These are phyloP conservation scores for Brachypodium distachyon DNA, from an alignment of 202 grass and related monocot species.

Conservation along the genomic window DNA sequence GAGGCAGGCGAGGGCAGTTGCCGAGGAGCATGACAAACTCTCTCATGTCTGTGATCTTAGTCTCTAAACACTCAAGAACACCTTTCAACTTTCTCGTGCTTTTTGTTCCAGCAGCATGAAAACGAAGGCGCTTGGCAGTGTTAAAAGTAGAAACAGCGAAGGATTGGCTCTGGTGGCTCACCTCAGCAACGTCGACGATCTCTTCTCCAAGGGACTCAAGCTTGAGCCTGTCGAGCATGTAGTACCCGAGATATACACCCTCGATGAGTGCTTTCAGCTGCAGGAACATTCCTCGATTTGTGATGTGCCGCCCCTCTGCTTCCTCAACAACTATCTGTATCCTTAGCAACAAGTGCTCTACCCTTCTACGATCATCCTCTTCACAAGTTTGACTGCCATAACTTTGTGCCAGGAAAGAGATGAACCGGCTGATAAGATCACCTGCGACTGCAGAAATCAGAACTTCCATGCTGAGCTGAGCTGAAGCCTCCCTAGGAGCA, in stretches of 20 bases:
- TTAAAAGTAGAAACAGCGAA: neutral
- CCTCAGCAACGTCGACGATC: neutral
- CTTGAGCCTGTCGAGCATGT: too few relatives aligned
- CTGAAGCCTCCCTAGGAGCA: neutral
- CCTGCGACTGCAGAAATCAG: neutral
- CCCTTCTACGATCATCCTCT: neutral
- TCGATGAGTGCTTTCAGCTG: conserved; percentile 16
- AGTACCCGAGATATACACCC: too few relatives aligned
- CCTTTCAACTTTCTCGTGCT: neutral
- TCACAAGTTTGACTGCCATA: neutral
- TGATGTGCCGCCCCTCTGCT: conserved; percentile 1
- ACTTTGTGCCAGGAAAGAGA: neutral
- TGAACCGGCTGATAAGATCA: neutral
- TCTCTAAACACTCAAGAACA: neutral
- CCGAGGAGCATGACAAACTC: neutral
- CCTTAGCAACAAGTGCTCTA: conserved; percentile 17
- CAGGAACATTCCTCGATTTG: conserved; percentile 19
- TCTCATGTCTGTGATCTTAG: neutral
- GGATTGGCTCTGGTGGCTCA: neutral
- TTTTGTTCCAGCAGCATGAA: neutral
- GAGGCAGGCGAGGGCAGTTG: neutral
- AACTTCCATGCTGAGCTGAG: neutral
- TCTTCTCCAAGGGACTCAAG: too few relatives aligned
- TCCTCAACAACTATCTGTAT: conserved; percentile 17
- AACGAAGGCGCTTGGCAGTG: neutral